Evolutionary conservation across 371 early-diverging fungal species (phyloP).

Genomic region (Zopfochytrium polystomum): DNA sequence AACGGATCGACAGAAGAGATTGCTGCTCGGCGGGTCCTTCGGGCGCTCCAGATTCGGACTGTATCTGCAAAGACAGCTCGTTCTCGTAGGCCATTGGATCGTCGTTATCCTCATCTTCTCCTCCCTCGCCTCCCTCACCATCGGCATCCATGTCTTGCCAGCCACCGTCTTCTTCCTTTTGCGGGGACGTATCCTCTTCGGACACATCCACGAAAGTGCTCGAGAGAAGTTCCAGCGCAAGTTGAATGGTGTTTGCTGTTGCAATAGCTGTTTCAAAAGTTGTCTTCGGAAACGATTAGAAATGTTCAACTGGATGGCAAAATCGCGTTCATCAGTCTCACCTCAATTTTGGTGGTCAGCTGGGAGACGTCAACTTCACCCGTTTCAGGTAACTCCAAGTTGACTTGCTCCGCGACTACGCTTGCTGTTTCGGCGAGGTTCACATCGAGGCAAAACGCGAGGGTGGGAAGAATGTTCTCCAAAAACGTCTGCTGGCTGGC

Average conservation of each 20-base stretch:
- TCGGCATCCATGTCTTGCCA: slow-evolving; percentile 43
- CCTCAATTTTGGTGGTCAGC: too few relatives aligned
- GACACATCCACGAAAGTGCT: slow-evolving; percentile 58
- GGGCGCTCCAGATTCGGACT: slow-evolving; percentile 33
- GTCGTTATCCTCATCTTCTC: slow-evolving; percentile 43
- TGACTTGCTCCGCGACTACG: too few relatives aligned
- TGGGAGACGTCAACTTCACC: too few relatives aligned
- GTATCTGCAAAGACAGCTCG: slow-evolving; percentile 8
- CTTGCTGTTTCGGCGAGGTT: too few relatives aligned
- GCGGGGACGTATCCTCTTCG: slow-evolving; percentile 10
- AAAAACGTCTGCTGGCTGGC: too few relatives aligned
- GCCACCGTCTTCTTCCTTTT: slow-evolving; percentile 42
- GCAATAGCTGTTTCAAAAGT: slow-evolving; percentile 1
- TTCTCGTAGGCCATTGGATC: slow-evolving; percentile 26
- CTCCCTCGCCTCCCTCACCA: slow-evolving; percentile 40
- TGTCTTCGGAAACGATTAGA: too few relatives aligned
- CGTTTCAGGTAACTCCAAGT: too few relatives aligned
- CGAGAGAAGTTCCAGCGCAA: slow-evolving; percentile 74
- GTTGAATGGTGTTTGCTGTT: slow-evolving; percentile 55
- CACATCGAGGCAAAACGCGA: too few relatives aligned
- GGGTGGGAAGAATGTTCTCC: too few relatives aligned
- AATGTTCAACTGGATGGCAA: too few relatives aligned
- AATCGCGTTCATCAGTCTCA: too few relatives aligned
- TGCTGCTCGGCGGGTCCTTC: not conserved
- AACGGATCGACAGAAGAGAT: too few relatives aligned